phyloP scores from a whole-genome alignment of 177 flowering plant genomes.

The Vitis hybrid region DNA sequence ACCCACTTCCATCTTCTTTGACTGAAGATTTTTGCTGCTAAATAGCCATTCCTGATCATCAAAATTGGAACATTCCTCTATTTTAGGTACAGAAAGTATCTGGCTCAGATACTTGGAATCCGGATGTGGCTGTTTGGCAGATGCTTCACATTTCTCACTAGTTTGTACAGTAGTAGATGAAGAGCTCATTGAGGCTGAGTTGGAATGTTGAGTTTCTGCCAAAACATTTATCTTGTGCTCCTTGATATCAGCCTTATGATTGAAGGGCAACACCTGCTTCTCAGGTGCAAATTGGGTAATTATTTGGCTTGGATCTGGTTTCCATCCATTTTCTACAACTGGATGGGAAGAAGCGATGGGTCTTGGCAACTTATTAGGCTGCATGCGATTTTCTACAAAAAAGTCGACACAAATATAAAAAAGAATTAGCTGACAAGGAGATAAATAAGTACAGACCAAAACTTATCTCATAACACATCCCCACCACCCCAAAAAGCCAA shows the following conservation, averaged over 20 bases:
- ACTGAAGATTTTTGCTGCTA: conserved; percentile 2
- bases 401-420: background rate
- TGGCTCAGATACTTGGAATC: conserved; percentile 34
- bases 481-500: too few relatives aligned
- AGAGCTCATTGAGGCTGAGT: conserved; percentile 9
- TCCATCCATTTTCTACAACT: conserved; percentile 23
- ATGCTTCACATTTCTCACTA: conserved; percentile 19
- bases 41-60: conserved; percentile 46
- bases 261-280: conserved; percentile 2
- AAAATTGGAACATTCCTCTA: conserved; percentile 25
- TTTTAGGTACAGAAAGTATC: conserved; percentile 36
- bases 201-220: background rate
- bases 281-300: background rate
- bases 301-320: conserved; percentile 9
- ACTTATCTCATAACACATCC: background rate
- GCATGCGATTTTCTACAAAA: conserved; percentile 20
- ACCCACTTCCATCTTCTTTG: conserved; percentile 16
- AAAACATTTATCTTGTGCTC: conserved; percentile 22
- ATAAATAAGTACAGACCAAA: background rate
- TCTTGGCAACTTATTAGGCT: conserved; percentile 25
- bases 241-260: conserved; percentile 11
- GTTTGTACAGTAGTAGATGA: background rate
- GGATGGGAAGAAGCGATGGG: conserved; percentile 13
- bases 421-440: background rate
- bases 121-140: conserved; percentile 37